Evolutionary conservation across 495 filamentous ascomycete genomes (phyloP), one percentile per base, ranked within the genome.

Genomic region (Hypomontagnella submonticulosa): DNA sequence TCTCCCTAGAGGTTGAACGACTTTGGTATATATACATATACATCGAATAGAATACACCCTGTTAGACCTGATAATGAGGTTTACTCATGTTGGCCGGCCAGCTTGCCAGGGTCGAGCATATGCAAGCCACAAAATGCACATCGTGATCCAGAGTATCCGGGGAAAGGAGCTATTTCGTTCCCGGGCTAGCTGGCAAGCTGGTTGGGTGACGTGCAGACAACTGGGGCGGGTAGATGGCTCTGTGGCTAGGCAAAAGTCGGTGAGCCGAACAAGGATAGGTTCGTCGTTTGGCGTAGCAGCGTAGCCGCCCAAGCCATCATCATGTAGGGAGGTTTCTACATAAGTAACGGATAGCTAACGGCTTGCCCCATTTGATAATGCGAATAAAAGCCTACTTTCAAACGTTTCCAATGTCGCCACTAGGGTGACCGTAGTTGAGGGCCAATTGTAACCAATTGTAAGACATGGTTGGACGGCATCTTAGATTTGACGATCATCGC

Each of bases 211-310:
- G 71, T 62, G 64, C 67, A 68, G 61, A 48, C 57, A 68, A 46
- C 67, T 65, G 44, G 60, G 47, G 56, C 51, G 63, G 46, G 47
- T 54, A 43, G 20, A 20, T 54, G 51, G 23, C 51, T 62, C 50
- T 40, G 57, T 48, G 54, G 44, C 63, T 63, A 47, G 63, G 60
- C 61, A 71, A 70, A 73, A 73, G 71, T 73, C 71, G 71, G 71
- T 73, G 71, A 73, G 64, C 64, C 44, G 48, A 63, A 66, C 57
- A 61, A 65, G 67, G 63, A 53, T 70, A 52, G 44, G 52, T 49
- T 48, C 10, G 15, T 43, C 34, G 50, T 42, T 52, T 49, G 44
- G 33, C 57, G 57, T 71, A 59, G 64, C 59, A 55, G 53, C 63
- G 52, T 57, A 63, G 33, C 50, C 57, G 36, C 43, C 38, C 51